These are phyloP conservation scores for Podosphaera xanthii DNA, from an alignment of 2,329 filamentous ascomycete genomes.

Conservation along the genomic window DNA sequence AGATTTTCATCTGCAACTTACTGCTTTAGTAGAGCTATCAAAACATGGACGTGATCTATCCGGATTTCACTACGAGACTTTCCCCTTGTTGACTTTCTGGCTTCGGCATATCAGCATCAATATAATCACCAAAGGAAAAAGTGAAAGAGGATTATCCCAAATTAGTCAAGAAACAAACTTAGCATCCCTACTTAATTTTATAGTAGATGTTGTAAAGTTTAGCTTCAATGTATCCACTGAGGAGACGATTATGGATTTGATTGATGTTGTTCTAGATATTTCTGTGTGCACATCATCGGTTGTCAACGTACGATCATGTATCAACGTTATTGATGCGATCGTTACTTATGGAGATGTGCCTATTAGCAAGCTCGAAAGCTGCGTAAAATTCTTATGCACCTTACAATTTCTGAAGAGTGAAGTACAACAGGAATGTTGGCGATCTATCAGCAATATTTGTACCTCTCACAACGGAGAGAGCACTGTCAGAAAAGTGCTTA, in stretches of 20 bases:
- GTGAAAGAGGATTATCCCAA: constrained; percentile 21
- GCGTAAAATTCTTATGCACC: constrained; percentile 47
- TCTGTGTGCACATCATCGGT: constrained; percentile 43
- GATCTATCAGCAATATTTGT: constrained; percentile 45
- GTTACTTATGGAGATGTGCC: constrained; percentile 53
- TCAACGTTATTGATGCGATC: constrained; percentile 44
- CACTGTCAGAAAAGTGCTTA: constrained; percentile 40
- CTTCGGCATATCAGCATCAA: constrained; percentile 31
- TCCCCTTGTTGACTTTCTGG: constrained; percentile 39
- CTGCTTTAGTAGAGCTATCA: constrained; percentile 36
- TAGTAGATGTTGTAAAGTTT: constrained; percentile 51
- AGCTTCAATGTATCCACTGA: constrained; percentile 47
- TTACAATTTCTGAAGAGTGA: constrained; percentile 42
- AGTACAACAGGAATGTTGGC: constrained; percentile 43
- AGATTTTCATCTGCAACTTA: constrained; percentile 44
- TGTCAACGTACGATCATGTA: constrained; percentile 42
- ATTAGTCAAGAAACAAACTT: constrained; percentile 37
- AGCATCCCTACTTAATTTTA: constrained; percentile 37
- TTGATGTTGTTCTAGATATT: constrained; percentile 39
- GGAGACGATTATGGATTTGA: constrained; percentile 33
- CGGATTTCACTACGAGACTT: constrained; percentile 44
- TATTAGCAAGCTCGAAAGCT: constrained; percentile 34
- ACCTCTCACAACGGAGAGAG: constrained; percentile 51
- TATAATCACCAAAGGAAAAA: constrained; percentile 28
- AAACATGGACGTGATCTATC: constrained; percentile 36